Evolutionary conservation across 1,139 yeast genomes (phyloP).

Genomic region (Yarrowia galli): DNA sequence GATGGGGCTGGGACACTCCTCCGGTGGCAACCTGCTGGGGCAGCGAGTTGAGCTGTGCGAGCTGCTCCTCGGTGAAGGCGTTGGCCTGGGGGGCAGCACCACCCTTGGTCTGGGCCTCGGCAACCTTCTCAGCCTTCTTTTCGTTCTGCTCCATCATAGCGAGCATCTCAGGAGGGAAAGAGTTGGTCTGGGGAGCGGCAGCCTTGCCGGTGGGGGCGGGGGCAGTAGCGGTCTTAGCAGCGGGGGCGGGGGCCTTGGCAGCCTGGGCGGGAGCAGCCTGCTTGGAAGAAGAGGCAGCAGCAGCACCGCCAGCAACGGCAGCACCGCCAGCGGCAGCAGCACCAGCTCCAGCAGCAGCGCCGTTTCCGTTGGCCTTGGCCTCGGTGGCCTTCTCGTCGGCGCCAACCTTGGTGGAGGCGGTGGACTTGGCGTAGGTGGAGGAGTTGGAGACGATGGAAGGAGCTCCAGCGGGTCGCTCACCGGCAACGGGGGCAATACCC

Average conservation of each 20-base stretch:
- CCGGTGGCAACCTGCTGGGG: slow-evolving; percentile 31
- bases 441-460: slow-evolving; percentile 33
- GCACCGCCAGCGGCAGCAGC: slow-evolving; percentile 17
- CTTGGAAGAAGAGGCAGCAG: slow-evolving; percentile 11
- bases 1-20: slow-evolving; percentile 26
- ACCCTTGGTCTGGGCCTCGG: slow-evolving; percentile 19
- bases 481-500: slow-evolving; percentile 49
- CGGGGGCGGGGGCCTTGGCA: slow-evolving; percentile 16
- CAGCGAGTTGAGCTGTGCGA: slow-evolving; percentile 34
- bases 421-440: slow-evolving; percentile 28
- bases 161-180: slow-evolving; percentile 36
- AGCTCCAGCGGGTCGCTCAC: slow-evolving; percentile 31
- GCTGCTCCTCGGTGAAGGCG: slow-evolving; percentile 35
- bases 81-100: slow-evolving; percentile 33
- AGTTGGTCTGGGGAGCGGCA: slow-evolving; percentile 34
- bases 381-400: neutral
- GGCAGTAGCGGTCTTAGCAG: slow-evolving; percentile 23
- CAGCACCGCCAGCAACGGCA: slow-evolving; percentile 4
- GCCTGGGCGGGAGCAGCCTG: slow-evolving; percentile 26
- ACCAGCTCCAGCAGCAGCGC: slow-evolving; percentile 6
- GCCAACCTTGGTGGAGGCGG: slow-evolving; percentile 19
- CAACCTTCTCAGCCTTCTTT: slow-evolving; percentile 15
- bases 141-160: slow-evolving; percentile 33
- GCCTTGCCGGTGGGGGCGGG: slow-evolving; percentile 36
- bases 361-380: slow-evolving; percentile 20